A percentile compares a stretch with the other conserved stretches of the same genome.
phyloP scores from a whole-genome alignment of 768 basidiomycete genomes.

The Panellus pusillus region DNA sequence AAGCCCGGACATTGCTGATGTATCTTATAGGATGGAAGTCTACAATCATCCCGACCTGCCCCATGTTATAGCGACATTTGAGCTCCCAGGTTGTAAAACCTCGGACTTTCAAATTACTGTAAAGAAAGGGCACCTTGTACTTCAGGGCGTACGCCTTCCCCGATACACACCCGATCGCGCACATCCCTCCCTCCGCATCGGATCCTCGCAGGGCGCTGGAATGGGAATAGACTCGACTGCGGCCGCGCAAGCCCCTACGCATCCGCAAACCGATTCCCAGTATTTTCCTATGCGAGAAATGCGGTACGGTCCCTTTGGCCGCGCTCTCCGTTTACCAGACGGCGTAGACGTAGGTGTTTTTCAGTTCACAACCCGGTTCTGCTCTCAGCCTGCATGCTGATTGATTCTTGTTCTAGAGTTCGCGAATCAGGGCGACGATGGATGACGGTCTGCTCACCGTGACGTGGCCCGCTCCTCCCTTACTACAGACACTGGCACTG shows the following conservation, averaged over 20 bases:
- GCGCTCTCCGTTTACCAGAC: conserved; percentile 36
- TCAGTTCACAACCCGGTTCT: background rate
- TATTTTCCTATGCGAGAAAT: conserved; percentile 36
- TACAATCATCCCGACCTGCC: background rate
- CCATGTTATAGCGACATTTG: conserved; percentile 5
- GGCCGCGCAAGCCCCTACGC: conserved; percentile 2
- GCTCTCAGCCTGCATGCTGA: conserved; percentile 23
- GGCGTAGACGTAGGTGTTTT: conserved; percentile 37
- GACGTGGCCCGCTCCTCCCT: conserved; percentile 38
- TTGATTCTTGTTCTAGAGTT: conserved; percentile 30
- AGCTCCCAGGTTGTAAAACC: conserved; percentile 8
- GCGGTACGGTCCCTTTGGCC: conserved; percentile 44
- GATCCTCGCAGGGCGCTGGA: background rate
- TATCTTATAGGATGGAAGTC: conserved; percentile 37
- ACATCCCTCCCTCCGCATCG: conserved; percentile 6
- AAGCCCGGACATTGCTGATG: background rate
- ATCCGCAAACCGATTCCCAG: background rate
- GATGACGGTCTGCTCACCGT: conserved; percentile 44
- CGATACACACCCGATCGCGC: conserved; percentile 5
- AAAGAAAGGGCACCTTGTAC: background rate
- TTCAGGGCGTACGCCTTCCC: conserved; percentile 33
- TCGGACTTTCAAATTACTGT: background rate
- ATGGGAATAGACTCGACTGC: conserved; percentile 16
- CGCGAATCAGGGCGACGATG: conserved; percentile 36
- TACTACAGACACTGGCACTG: background rate